Base-by-base conservation (phyloP, 441 rosid genomes). In the Pelargonium australe region DNA sequence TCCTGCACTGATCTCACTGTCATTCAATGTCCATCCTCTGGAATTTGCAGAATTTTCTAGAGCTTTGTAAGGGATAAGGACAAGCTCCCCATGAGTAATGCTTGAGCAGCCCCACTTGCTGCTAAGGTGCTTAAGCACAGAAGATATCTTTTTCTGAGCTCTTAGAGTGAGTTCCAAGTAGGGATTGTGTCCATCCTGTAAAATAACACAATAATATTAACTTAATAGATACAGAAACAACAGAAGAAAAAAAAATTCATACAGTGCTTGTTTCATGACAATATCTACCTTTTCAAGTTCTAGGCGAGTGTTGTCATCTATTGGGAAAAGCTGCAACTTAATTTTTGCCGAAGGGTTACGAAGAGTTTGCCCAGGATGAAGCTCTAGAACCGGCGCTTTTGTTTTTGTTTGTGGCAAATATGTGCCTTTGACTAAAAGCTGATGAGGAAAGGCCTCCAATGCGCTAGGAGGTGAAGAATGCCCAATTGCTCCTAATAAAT, bases 121-220 rank as follows among this genome's bases (percentile, higher is more conserved):
- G 67, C 81, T 77, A 68, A 94, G 80, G 80, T 83, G 97, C 78
- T 85, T 85, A 73, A 94, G 83, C 67, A 91, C 92, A 7, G 96
- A 94, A 66, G 91, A 82, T 67, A 94, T 80, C 80, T 81, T 91
- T 80, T 91, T 94, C 64, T 85, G 68, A 64, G 86, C 76, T 76
- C 84, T 88, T 69, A 94, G 82, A 71, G 88, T 87, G 74, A 94
- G 96, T 73, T 94, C 99, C 83, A 94, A 73, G 80, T 87, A 86
- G 28, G 99, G 99, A 82, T 94, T 78, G 77, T 84, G 85, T 10
- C 97, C 94, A 58, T 86, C 95, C 97, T 88, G 75, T 14, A 2
- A 31, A 60, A 37, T 68, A 67, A 10, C 64, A 64, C 25, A 68
- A 2, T 5, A 51, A 70, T 16, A 19, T 55, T 45, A 7, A 55